These are phyloP conservation scores for Seiridium unicorne DNA, from an alignment of 2,329 filamentous ascomycete genomes.

Conservation along the genomic window DNA sequence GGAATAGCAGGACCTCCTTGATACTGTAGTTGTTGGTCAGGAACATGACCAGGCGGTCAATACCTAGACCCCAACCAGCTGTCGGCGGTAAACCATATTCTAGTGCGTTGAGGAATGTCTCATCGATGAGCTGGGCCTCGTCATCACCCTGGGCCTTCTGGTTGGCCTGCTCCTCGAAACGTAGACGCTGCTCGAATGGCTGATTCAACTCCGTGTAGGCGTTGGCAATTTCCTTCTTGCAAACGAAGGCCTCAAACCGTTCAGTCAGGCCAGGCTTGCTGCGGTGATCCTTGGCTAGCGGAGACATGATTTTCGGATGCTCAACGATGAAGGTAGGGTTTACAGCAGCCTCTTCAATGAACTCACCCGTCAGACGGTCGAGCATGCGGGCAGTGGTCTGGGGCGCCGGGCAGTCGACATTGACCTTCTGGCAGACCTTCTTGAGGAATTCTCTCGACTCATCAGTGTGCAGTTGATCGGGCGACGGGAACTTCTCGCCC, in stretches of 20 bases:
- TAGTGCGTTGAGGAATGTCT: slow-evolving; percentile 88
- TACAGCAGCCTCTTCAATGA: slow-evolving; percentile 70
- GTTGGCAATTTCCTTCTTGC: slow-evolving; percentile 96
- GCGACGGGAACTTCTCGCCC: slow-evolving; percentile 90
- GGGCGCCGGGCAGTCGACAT: slow-evolving; percentile 85
- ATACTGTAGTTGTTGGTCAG: slow-evolving; percentile 94
- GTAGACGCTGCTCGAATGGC: slow-evolving; percentile 87
- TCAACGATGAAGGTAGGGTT: slow-evolving; percentile 90
- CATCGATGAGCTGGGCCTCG: slow-evolving; percentile 92
- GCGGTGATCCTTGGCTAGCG: slow-evolving; percentile 93
- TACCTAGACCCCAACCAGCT: slow-evolving; percentile 85
- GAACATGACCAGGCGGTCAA: slow-evolving; percentile 86
- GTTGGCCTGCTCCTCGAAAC: slow-evolving; percentile 91
- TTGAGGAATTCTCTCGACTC: slow-evolving; percentile 87
- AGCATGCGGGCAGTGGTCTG: slow-evolving; percentile 95
- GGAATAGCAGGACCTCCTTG: slow-evolving; percentile 94
- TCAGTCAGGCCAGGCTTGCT: slow-evolving; percentile 81
- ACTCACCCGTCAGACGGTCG: slow-evolving; percentile 90
- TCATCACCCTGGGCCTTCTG: slow-evolving; percentile 98
- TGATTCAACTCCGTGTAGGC: slow-evolving; percentile 98
- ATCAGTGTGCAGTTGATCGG: slow-evolving; percentile 82
- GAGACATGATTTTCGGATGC: slow-evolving; percentile 78
- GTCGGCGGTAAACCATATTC: slow-evolving; percentile 93
- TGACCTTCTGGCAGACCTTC: slow-evolving; percentile 65
- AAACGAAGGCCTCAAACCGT: slow-evolving; percentile 96